A percentile compares a stretch with the other conserved stretches of the same genome.
Conservation (phyloP, 202 grass and related monocot species). For the Elaeis oleifera region DNA sequence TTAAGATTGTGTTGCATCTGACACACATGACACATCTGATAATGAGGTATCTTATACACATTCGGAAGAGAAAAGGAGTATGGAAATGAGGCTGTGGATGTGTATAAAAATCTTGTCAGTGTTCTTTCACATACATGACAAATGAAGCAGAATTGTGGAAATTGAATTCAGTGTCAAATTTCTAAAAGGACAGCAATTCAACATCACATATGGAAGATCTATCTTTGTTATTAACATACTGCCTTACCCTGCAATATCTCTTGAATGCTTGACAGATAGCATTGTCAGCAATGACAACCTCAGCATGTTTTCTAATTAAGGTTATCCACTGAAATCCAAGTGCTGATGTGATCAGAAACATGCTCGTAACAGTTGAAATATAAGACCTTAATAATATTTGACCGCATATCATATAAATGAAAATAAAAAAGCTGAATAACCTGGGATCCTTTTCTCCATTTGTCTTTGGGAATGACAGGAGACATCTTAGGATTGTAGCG, state of each 20-base stretch:
- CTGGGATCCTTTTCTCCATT: slow-evolving; percentile 99
- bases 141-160: too few species aligned
- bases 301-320: slow-evolving; percentile 68
- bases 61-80: too few species aligned
- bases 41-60: too few species aligned
- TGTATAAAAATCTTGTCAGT: too few species aligned
- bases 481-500: slow-evolving; percentile 80
- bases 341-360: slow-evolving; percentile 28
- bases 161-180: too few species aligned
- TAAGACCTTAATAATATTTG: background rate
- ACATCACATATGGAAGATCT: too few species aligned
- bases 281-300: slow-evolving; percentile 60
- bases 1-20: too few species aligned
- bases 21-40: too few species aligned
- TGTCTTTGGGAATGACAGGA: slow-evolving; percentile 58
- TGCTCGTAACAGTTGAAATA: slow-evolving; percentile 1
- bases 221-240: too few species aligned
- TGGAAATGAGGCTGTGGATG: too few species aligned
- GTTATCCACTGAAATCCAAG: slow-evolving; percentile 76
- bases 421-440: slow-evolving; percentile 57
- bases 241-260: slow-evolving; percentile 73
- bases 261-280: slow-evolving; percentile 63
- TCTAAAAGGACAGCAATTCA: too few species aligned
- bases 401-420: background rate
- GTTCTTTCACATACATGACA: too few species aligned